Base-by-base conservation (phyloP, 495 filamentous ascomycete genomes). In the Penicillium taxi region DNA sequence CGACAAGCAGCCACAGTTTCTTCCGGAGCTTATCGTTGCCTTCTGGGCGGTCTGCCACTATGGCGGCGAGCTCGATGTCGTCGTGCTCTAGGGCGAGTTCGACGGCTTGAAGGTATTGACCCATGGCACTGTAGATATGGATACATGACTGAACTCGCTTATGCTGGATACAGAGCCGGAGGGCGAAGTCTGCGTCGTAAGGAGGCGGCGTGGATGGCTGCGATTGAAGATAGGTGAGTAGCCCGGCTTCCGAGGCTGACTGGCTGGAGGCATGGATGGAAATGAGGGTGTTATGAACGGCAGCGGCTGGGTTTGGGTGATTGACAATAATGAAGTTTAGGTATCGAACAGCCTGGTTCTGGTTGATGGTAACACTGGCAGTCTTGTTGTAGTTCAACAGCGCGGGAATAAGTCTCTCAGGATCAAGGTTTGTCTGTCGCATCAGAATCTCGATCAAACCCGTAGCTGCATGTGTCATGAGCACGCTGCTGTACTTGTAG, bases 171-270 rank as follows among this genome's bases (percentile, higher is more conserved):
- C 91, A 98, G 16, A 96, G 74, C 12, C 91, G 81, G 15, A 98
- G 78, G 2, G 93, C 91, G 63, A 98, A 98, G 61, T 98, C 91
- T n/a, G 84, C 82, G 57, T 98, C 91, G 56, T 93, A 98, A 25
- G 77, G 72, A 31, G 82, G 85, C 42, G 86, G 82, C 4, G 75
- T 74, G 26, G 70, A 68, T n/a, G 78, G 71, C 51, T 84, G 80
- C 4, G 74, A 71, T 59, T 94, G 82, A 8, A 98, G 80, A 56
- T 98, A 98, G 5, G 78, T 72, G 14, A 96, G 77, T 11, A 98
- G 77, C 5, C 80, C 82, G 3, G 81, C 75, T 61, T 96, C 91
- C 32, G 91, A 84, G 25, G 73, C 66, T 5, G 85, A 85, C 11
- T 77, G 69, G 50, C 91, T 81, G 2, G 89, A 88, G 12, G 91